These are phyloP conservation scores for Wallacemonas sp. DNA, from an alignment of 208 protist species.

Conservation along the genomic window DNA sequence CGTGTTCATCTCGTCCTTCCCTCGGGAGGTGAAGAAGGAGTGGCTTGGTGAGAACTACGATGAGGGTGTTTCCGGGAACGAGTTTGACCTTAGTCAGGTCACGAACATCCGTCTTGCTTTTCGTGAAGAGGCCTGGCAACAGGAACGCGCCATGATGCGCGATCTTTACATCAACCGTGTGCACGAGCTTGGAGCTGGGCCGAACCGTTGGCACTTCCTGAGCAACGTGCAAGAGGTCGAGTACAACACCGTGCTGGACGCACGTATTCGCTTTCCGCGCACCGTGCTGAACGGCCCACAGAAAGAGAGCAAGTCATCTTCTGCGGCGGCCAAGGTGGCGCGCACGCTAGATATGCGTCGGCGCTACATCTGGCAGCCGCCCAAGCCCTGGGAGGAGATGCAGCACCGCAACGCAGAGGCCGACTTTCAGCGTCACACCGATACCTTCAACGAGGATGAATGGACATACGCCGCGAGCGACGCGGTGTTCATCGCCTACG, in stretches of 20 bases:
- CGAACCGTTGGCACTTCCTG: constrained; percentile 77
- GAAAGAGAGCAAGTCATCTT: constrained; percentile 26
- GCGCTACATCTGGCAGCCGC: constrained; percentile 80
- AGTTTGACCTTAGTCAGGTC: constrained; percentile 80
- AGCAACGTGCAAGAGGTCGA: constrained; percentile 83
- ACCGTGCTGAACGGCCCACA: constrained; percentile 79
- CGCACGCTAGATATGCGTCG: constrained; percentile 69
- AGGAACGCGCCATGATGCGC: constrained; percentile 82
- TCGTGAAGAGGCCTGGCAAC: constrained; percentile 77
- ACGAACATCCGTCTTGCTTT: constrained; percentile 83
- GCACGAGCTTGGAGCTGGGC: constrained; percentile 34
- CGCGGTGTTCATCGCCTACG: constrained; percentile 87
- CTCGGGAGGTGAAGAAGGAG: constrained; percentile 59
- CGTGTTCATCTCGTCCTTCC: constrained; percentile 85
- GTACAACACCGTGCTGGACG: constrained; percentile 84
- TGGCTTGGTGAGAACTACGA: constrained; percentile 80
- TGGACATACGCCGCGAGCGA: constrained; percentile 86
- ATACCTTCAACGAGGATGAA: constrained; percentile 87
- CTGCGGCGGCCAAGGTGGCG: constrained; percentile 52
- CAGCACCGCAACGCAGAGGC: constrained; percentile 64
- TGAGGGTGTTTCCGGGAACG: constrained; percentile 62
- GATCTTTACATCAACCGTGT: constrained; percentile 62
- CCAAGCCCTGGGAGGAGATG: constrained; percentile 70
- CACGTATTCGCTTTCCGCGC: constrained; percentile 86
- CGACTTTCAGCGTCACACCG: constrained; percentile 84